phyloP scores from a whole-genome alignment of 371 early-diverging fungal genomes.

The Syncephalastrum contaminatum region DNA sequence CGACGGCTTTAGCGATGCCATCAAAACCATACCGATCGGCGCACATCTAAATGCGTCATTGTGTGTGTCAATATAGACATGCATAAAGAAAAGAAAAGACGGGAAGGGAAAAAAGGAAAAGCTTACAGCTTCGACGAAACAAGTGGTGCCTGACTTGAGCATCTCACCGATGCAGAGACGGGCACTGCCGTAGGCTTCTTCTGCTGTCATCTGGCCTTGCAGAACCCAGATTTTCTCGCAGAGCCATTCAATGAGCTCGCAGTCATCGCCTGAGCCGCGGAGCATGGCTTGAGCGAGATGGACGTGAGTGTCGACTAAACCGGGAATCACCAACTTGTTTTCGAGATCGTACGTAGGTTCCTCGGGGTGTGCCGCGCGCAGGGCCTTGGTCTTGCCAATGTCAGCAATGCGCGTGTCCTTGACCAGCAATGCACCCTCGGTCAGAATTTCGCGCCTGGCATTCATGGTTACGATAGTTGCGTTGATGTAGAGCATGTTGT shows the following conservation, averaged over 20 bases:
- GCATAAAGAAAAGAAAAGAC: neutral
- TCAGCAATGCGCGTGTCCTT: conserved; percentile 15
- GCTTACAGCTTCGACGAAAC: conserved; percentile 15
- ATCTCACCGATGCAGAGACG: conserved; percentile 28
- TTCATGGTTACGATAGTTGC: conserved; percentile 25
- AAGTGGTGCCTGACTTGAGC: conserved; percentile 26
- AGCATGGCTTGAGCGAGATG: conserved; percentile 23
- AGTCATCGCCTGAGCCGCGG: conserved; percentile 26
- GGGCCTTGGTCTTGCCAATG: conserved; percentile 20
- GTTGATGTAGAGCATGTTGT: conserved; percentile 23
- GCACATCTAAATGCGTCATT: conserved; percentile 8
- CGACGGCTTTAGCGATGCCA: conserved; percentile 24
- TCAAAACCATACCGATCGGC: conserved; percentile 27
- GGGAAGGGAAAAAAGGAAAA: neutral
- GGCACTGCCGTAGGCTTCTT: conserved; percentile 23
- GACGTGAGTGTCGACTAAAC: conserved; percentile 23
- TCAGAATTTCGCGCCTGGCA: conserved; percentile 21
- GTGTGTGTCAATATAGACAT: neutral
- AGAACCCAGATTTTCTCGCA: conserved; percentile 25
- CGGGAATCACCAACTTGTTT: conserved; percentile 21
- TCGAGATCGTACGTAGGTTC: conserved; percentile 21
- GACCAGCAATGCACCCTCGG: conserved; percentile 22
- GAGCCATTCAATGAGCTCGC: conserved; percentile 23
- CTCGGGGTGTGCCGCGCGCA: conserved; percentile 12
- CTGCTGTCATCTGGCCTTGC: conserved; percentile 20